Conservation (phyloP, 2,329 filamentous ascomycete genomes). For the Sclerotinia sclerotiorum region DNA sequence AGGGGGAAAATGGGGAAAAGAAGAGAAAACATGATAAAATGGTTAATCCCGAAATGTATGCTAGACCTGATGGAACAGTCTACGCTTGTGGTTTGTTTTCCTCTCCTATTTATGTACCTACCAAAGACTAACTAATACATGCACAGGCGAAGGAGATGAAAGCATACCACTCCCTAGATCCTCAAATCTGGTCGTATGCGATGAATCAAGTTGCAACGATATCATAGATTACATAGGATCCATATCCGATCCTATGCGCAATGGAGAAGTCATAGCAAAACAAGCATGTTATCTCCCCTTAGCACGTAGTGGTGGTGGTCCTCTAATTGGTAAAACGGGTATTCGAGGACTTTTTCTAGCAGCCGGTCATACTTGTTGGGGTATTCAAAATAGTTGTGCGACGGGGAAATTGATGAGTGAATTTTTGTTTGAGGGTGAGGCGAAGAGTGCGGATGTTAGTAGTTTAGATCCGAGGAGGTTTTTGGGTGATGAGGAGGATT, state of each 20-base stretch:
- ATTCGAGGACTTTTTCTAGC: conserved; percentile 77
- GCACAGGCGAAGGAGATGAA: conserved; percentile 72
- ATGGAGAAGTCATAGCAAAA: conserved; percentile 67
- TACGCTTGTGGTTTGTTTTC: conserved; percentile 76
- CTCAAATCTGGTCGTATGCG: conserved; percentile 72
- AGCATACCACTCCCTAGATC: conserved; percentile 71
- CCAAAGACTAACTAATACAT: not conserved
- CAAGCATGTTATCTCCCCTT: conserved; percentile 91
- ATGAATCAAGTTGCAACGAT: conserved; percentile 77
- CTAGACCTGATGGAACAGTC: conserved; percentile 81
- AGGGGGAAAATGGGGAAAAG: conserved; percentile 49
- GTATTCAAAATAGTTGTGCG: conserved; percentile 90
- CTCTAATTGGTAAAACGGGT: conserved; percentile 74
- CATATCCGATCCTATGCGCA: conserved; percentile 64
- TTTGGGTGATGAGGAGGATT: conserved; percentile 23
- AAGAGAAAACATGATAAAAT: conserved; percentile 57
- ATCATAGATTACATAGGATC: conserved; percentile 74
- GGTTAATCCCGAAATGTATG: conserved; percentile 90
- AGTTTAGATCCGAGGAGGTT: conserved; percentile 67
- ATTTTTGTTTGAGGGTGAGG: conserved; percentile 70
- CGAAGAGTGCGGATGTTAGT: conserved; percentile 65
- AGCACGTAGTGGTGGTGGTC: conserved; percentile 53
- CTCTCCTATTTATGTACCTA: not conserved
- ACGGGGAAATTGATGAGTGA: conserved; percentile 82
- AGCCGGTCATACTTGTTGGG: conserved; percentile 95